phyloP scores from a whole-genome alignment of 208 protist species.

The Crithidia expoeki region DNA sequence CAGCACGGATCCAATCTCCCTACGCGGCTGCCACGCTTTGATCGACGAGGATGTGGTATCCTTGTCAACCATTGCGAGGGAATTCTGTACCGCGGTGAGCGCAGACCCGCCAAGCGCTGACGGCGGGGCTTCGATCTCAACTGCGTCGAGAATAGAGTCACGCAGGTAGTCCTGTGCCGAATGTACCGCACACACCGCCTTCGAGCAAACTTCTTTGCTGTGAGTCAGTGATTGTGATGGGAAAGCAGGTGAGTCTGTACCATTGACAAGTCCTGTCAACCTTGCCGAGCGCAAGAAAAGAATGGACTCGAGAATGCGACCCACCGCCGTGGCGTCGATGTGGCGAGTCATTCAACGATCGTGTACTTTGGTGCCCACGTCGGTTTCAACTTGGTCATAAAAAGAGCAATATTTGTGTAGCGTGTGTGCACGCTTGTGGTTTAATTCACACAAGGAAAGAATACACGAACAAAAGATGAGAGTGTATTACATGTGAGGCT shows the following conservation, averaged over 20 bases:
- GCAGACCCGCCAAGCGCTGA: neutral
- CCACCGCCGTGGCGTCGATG: constrained; percentile 33
- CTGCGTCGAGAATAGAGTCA: constrained; percentile 37
- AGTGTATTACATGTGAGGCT: too few relatives aligned
- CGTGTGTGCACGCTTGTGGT: too few relatives aligned
- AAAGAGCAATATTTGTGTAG: too few relatives aligned
- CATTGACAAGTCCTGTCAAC: constrained; percentile 18
- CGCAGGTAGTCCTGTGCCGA: constrained; percentile 39
- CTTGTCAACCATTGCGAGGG: neutral
- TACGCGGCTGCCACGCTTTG: constrained; percentile 25
- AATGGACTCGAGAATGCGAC: constrained; percentile 57
- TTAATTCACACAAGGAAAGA: too few relatives aligned
- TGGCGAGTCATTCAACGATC: constrained; percentile 40
- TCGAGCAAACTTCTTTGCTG: neutral
- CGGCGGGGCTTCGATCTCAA: constrained; percentile 30
- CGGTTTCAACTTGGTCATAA: too few relatives aligned
- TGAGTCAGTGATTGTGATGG: neutral
- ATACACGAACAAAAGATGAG: too few relatives aligned
- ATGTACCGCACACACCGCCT: neutral
- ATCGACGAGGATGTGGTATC: neutral
- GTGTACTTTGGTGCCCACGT: too few relatives aligned
- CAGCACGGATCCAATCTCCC: constrained; percentile 57
- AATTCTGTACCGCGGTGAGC: neutral
- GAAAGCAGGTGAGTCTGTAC: constrained; percentile 8
- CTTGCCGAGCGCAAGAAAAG: constrained; percentile 30